These are phyloP conservation scores for Rhizopogon vinicolor DNA, from an alignment of 768 basidiomycete genomes.

Conservation along the genomic window DNA sequence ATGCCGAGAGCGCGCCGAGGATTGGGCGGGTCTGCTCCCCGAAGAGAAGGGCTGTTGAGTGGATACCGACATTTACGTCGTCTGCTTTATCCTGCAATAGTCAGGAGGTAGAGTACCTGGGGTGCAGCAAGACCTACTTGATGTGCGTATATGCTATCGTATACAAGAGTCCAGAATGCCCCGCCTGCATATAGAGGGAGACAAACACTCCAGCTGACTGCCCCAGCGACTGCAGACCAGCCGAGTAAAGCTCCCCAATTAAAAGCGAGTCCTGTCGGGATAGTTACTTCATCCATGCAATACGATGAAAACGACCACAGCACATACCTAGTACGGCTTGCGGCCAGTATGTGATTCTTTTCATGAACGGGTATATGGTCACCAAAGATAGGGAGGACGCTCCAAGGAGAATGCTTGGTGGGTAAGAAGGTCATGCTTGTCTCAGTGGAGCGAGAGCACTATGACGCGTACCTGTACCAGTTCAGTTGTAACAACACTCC, in stretches of 20 bases:
- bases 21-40: constrained; percentile 72
- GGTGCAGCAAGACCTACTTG: constrained; percentile 48
- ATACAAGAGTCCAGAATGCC: constrained; percentile 91
- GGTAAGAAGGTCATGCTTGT: not conserved
- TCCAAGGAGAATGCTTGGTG: constrained; percentile 77
- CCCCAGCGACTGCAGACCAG: constrained; percentile 89
- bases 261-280: constrained; percentile 73
- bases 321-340: constrained; percentile 86
- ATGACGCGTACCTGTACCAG: constrained; percentile 75
- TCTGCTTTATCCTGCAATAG: constrained; percentile 79
- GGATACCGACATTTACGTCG: constrained; percentile 84
- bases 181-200: constrained; percentile 89
- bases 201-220: constrained; percentile 77
- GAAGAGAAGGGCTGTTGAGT: constrained; percentile 92
- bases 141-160: constrained; percentile 97
- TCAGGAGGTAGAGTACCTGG: not conserved
- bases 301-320: not conserved
- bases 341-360: constrained; percentile 94
- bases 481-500: constrained; percentile 88
- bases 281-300: not conserved
- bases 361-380: constrained; percentile 92
- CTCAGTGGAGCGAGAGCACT: not conserved
- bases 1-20: constrained; percentile 66
- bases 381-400: constrained; percentile 89
- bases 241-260: constrained; percentile 97